Evolutionary conservation across 2,329 filamentous ascomycete species (phyloP).

Genomic region (Paecilomyces sp.): DNA sequence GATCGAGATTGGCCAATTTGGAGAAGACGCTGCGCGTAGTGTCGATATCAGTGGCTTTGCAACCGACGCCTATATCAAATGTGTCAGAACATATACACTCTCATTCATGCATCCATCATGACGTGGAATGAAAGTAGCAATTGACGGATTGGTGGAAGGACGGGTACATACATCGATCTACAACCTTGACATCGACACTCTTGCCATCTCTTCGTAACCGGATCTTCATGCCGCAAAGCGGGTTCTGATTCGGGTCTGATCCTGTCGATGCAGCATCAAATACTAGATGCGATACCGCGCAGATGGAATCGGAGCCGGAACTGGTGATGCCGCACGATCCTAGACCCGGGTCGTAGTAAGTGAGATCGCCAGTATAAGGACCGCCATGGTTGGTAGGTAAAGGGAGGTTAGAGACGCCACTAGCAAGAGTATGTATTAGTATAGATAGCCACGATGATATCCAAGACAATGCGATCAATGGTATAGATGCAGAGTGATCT

Average conservation of each 20-base stretch:
- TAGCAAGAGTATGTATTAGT: not conserved
- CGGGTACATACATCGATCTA: constrained; percentile 53
- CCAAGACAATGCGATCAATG: not conserved
- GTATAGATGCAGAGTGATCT: not conserved
- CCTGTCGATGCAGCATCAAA: constrained; percentile 54
- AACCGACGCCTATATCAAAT: constrained; percentile 34
- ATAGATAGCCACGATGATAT: not conserved
- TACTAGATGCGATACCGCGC: constrained; percentile 58
- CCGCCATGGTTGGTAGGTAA: constrained; percentile 43
- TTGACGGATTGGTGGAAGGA: not conserved
- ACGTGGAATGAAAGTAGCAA: not conserved
- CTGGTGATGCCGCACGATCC: constrained; percentile 63
- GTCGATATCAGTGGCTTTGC: constrained; percentile 43
- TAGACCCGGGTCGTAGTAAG: constrained; percentile 60
- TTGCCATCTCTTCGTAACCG: constrained; percentile 49
- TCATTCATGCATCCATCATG: not conserved
- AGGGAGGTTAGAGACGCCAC: constrained; percentile 35
- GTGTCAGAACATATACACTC: constrained; percentile 4
- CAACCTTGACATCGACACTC: constrained; percentile 57
- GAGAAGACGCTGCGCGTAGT: constrained; percentile 43
- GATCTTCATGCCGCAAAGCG: constrained; percentile 61
- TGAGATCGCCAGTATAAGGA: constrained; percentile 57
- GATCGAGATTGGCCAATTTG: constrained; percentile 37
- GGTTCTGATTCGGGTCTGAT: constrained; percentile 56
- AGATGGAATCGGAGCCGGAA: constrained; percentile 51